Evolutionary conservation across 306 rosid species (phyloP).

Genomic region (Pyrus communis): DNA sequence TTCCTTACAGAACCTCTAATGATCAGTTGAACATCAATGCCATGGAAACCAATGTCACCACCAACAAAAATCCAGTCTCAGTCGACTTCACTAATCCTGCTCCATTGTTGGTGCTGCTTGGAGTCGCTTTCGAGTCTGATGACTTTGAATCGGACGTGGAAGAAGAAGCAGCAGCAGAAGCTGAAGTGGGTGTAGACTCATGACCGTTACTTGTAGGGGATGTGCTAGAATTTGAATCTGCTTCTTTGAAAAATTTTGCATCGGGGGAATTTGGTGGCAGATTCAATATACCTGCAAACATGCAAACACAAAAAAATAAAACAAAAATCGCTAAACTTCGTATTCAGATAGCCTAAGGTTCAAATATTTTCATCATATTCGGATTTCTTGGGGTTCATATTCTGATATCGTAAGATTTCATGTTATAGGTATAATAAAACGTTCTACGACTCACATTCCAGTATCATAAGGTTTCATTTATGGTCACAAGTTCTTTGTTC

Average conservation of each 20-base stretch:
- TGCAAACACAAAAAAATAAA: neutral
- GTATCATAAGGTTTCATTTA: too few species aligned
- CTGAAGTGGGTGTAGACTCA: conserved; percentile 1
- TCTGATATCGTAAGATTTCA: too few species aligned
- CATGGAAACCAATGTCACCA: neutral
- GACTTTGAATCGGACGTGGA: neutral
- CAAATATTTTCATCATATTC: too few species aligned
- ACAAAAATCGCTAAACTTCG: too few species aligned
- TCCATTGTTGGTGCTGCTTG: neutral
- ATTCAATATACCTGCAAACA: conserved; percentile 1
- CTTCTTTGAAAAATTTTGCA: conserved; percentile 10
- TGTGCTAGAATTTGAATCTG: conserved; percentile 8
- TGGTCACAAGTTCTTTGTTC: too few species aligned
- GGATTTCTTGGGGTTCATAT: too few species aligned
- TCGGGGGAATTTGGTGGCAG: conserved; percentile 9
- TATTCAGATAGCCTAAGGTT: too few species aligned
- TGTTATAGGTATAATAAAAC: too few species aligned
- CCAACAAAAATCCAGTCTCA: neutral
- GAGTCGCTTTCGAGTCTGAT: neutral
- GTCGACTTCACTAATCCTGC: neutral
- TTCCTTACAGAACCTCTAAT: neutral
- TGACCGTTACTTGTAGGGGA: neutral
- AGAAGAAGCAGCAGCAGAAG: conserved; percentile 1
- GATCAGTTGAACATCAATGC: neutral
- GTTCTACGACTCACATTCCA: too few species aligned